Evolutionary conservation across 2,329 filamentous ascomycete species (phyloP), one percentile per base, ranked within the genome.

Genomic region (Trichoderma atrobrunneum): DNA sequence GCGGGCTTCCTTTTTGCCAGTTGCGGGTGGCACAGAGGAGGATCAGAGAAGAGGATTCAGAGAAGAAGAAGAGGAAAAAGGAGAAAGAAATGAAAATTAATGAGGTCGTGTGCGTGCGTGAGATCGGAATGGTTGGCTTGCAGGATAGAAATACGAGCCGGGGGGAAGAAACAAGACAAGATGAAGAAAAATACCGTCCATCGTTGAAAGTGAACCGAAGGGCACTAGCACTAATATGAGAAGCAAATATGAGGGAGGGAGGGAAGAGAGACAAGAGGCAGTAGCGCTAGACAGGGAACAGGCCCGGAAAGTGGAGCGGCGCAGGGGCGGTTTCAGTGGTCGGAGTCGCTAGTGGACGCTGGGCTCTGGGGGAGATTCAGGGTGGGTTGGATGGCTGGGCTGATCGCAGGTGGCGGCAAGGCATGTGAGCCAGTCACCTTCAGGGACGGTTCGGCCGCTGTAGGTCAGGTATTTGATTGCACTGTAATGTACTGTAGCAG

Each of bases 401-500:
- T 43, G 60, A 62, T 61, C 59, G 59, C 59, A 36, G 59, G 59
- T 61, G 59, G 59, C 59, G 59, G 59, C 59, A 36, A 24, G 59
- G 34, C 60, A 63, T 63, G 60, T 63, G 60, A 66, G 63, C 63
- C 56, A 60, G 56, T 60, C 56, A 59, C 26, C 43, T n/a, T 48
- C 8, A 21, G 43, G 51, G 51, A 26, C 51, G 34, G 34, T 36
- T 8, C 12, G 21, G 51, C 18, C 24, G 51, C 51, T 56, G 51
- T 26, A 56, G 34, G 34, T 34, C 3, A 2, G 30, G n/a, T n/a
- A 34, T 14, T 34, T 34, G 34, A 36, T 16, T 36, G 34, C 34
- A 36, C 43, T 48, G 36, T 18, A 18, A 5, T 18, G 36, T 43
- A 18, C 36, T 18, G 43, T 43, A 18, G 39, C 39, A 36, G 34